Evolutionary conservation across 2,329 filamentous ascomycete species (phyloP).

Genomic region (Coniochaeta ligniaria): DNA sequence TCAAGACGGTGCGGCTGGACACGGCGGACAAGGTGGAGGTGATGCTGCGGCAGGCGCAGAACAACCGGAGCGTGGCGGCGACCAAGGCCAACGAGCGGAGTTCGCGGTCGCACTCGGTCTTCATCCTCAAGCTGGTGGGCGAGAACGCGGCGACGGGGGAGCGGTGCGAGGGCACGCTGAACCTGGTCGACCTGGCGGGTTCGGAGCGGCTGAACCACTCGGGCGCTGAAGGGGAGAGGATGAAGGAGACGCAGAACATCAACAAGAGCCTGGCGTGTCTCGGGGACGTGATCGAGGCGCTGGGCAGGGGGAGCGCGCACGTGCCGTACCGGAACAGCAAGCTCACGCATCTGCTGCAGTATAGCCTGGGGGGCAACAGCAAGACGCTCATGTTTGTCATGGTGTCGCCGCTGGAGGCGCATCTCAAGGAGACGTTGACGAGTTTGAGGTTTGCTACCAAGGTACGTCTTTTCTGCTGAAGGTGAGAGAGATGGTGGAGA

Average conservation of each 20-base stretch:
- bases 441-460: conserved; percentile 95
- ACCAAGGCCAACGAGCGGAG: conserved; percentile 97
- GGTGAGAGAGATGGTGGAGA: conserved; percentile 4
- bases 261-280: conserved; percentile 90
- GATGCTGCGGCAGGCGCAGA: conserved; percentile 73
- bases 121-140: conserved; percentile 76
- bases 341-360: conserved; percentile 91
- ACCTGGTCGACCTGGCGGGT: conserved; percentile 91
- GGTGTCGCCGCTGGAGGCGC: conserved; percentile 85
- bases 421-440: conserved; percentile 87
- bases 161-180: conserved; percentile 85
- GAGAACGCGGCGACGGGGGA: conserved; percentile 71
- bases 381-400: conserved; percentile 99
- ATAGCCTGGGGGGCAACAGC: conserved; percentile 87
- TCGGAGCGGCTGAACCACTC: conserved; percentile 87
- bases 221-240: conserved; percentile 74
- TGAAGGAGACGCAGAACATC: conserved; percentile 95
- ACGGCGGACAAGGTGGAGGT: conserved; percentile 72
- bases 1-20: conserved; percentile 69
- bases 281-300: conserved; percentile 87
- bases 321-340: conserved; percentile 96
- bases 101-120: conserved; percentile 91
- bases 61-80: conserved; percentile 85
- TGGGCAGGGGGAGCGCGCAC: conserved; percentile 78
- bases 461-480: conserved; percentile 37